Percentiles rank a stretch among this genome's conserved stretches.
Evolutionary conservation across 1,284 basidiomycete species (phyloP).

Genomic region (Boletus mariae): DNA sequence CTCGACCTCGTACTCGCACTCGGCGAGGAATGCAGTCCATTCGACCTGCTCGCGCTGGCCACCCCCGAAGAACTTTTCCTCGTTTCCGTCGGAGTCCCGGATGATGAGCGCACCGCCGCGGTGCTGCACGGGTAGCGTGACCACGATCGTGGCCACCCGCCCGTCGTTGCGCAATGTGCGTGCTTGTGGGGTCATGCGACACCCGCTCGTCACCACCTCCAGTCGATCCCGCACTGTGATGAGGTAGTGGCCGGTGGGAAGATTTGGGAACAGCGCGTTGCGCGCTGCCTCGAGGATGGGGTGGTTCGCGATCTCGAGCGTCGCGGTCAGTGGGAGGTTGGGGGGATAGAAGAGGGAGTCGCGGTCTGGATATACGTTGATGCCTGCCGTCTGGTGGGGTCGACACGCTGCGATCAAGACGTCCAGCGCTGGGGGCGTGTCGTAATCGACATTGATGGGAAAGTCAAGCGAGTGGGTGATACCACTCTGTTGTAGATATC

Average conservation of each 20-base stretch:
- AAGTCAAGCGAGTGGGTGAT: constrained; percentile 78
- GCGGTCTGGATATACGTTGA: constrained; percentile 51
- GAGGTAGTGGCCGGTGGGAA: constrained; percentile 66
- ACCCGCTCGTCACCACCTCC: constrained; percentile 62
- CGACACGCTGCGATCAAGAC: constrained; percentile 73
- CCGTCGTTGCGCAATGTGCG: constrained; percentile 55
- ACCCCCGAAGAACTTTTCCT: constrained; percentile 61
- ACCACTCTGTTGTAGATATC: constrained; percentile 49
- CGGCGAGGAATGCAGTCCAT: constrained; percentile 69
- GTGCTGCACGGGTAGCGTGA: constrained; percentile 70
- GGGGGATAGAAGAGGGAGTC: constrained; percentile 73
- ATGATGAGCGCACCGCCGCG: constrained; percentile 64
- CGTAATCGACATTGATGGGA: constrained; percentile 71
- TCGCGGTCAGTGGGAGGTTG: constrained; percentile 65
- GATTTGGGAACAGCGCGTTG: constrained; percentile 61
- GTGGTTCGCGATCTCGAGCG: constrained; percentile 74
- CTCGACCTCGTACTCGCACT: constrained; percentile 72
- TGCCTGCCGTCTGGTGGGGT: constrained; percentile 55
- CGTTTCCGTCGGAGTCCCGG: constrained; percentile 51
- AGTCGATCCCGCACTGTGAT: constrained; percentile 64
- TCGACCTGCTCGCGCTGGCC: constrained; percentile 65
- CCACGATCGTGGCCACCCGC: constrained; percentile 64
- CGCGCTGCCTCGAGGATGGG: constrained; percentile 75
- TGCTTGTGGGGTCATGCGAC: constrained; percentile 53
- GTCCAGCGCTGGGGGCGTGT: constrained; percentile 73